phyloP scores from a whole-genome alignment of 1,284 basidiomycete genomes.

The Papiliotrema laurentii region DNA sequence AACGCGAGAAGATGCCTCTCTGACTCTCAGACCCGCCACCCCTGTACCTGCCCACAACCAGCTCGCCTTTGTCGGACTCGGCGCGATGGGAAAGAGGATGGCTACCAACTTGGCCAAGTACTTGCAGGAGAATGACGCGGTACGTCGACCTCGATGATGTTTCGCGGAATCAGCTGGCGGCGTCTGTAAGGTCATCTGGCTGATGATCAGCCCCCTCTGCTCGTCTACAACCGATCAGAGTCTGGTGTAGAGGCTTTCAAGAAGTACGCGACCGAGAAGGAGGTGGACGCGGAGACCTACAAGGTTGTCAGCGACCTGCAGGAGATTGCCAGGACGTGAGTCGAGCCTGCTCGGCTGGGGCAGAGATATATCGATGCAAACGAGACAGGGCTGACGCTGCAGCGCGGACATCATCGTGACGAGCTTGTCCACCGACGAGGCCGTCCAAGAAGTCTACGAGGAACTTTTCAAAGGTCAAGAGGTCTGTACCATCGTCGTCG shows the following conservation, averaged over 20 bases:
- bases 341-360: background rate
- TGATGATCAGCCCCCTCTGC: slow-evolving; percentile 34
- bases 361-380: background rate
- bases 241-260: slow-evolving; percentile 38
- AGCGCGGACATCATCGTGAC: slow-evolving; percentile 77
- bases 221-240: slow-evolving; percentile 45
- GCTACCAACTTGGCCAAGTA: slow-evolving; percentile 44
- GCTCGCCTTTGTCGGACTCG: slow-evolving; percentile 46
- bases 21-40: slow-evolving; percentile 30
- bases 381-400: slow-evolving; percentile 15
- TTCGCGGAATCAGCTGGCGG: too few species aligned
- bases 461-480: slow-evolving; percentile 60
- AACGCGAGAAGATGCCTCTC: background rate
- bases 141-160: too few species aligned
- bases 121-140: slow-evolving; percentile 6
- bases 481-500: slow-evolving; percentile 28
- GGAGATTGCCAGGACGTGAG: slow-evolving; percentile 42
- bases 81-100: slow-evolving; percentile 47
- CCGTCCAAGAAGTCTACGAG: slow-evolving; percentile 64
- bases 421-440: slow-evolving; percentile 67
- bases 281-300: slow-evolving; percentile 28
- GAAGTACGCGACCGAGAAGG: slow-evolving; percentile 25
- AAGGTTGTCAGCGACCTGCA: slow-evolving; percentile 32
- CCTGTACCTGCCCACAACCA: slow-evolving; percentile 40
- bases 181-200: background rate